phyloP scores from a whole-genome alignment of 768 basidiomycete species.

The Chalciporus chontae region DNA sequence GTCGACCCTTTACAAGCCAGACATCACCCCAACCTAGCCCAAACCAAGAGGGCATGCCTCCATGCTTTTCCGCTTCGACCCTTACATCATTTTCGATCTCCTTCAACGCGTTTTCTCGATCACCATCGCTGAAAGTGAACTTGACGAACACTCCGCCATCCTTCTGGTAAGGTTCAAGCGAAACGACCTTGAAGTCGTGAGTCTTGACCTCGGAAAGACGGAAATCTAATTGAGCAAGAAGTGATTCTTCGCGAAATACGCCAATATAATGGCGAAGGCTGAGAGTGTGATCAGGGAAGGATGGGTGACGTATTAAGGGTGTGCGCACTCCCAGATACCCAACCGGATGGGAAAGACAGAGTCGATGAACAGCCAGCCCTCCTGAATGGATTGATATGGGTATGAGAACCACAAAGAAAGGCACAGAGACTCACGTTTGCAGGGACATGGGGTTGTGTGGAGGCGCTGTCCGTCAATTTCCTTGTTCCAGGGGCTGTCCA shows the following conservation, averaged over 20 bases:
- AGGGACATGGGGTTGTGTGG: not conserved
- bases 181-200: conserved; percentile 59
- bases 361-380: conserved; percentile 70
- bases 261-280: conserved; percentile 68
- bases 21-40: conserved; percentile 49
- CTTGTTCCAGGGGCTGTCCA: not conserved
- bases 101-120: conserved; percentile 38
- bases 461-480: conserved; percentile 9
- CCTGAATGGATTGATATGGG: conserved; percentile 22
- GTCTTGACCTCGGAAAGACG: conserved; percentile 51
- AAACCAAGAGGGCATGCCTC: conserved; percentile 62
- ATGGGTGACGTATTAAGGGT: not conserved
- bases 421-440: conserved; percentile 18
- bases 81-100: conserved; percentile 50
- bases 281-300: conserved; percentile 4
- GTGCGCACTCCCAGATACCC: conserved; percentile 68
- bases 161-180: conserved; percentile 64
- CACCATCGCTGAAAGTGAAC: conserved; percentile 52
- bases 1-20: conserved; percentile 74
- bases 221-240: conserved; percentile 45
- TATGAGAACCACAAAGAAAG: conserved; percentile 7
- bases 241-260: conserved; percentile 52
- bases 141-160: conserved; percentile 86
- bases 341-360: conserved; percentile 75
- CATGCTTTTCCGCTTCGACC: conserved; percentile 42